Evolutionary conservation across 164 flowering plant genomes (phyloP), one percentile per base, ranked within the genome.

Genomic region (Annona squamosa): DNA sequence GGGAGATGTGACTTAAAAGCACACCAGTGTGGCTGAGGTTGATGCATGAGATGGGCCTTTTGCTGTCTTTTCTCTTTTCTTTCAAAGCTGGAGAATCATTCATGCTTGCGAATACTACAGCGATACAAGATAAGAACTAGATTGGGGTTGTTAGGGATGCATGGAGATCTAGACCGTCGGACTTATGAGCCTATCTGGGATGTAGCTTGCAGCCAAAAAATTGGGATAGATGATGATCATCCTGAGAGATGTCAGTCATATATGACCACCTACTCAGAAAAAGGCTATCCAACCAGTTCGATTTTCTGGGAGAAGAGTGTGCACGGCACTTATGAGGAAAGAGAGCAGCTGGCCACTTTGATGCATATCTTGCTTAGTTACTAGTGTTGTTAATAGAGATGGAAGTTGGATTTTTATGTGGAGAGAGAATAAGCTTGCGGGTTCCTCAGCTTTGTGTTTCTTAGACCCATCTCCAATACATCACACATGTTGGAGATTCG

Each of bases 1-100:
- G 52, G 72, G 72, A 77, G 85, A 85, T 84, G 82, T 85, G 90
- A 86, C 85, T 78, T n/a, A 82, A 80, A 75, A 78, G 84, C 81
- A 73, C 74, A 73, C 74, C 46, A 74, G 79, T 70, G 70, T 73
- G 74, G 73, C 73, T 79, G 77, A 84, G 56, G 12, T 6, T 5
- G 56, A 48, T 6, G 12, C 37, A 2, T 2, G 59, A 52, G 57
- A 48, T 7, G 12, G 59, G 59, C 0, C 9, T 6, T 5, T 52
- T 52, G 65, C 72, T 65, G 48, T 5, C 61, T 41, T 74, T 71
- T 5, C 61, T 41, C 75, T 71, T 61, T 4, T 71, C 73, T 61
- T 73, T 78, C 70, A 2, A 78, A 80, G 80, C 75, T 80, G 80
- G 47, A 70, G 75, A 81, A 76, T 82, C 69, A 83, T 83, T 75